Evolutionary conservation across 768 basidiomycete species (phyloP).

Genomic region (Cystofilobasidium capitatum): DNA sequence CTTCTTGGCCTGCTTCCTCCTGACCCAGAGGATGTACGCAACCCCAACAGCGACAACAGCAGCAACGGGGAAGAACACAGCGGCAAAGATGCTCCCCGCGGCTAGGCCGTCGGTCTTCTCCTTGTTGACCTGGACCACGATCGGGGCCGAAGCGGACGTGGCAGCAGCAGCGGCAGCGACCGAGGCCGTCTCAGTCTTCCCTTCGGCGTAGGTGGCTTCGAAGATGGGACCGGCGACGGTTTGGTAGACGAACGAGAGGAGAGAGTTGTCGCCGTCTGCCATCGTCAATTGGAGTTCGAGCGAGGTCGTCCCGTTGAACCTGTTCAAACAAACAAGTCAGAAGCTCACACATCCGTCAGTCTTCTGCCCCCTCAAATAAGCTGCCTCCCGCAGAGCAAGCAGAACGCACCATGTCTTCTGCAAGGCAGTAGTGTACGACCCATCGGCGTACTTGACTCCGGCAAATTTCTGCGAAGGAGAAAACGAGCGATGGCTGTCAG

Average conservation of each 20-base stretch:
- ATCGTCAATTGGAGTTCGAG: slow-evolving; percentile 2
- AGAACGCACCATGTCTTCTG: no score
- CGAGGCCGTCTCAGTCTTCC: no score
- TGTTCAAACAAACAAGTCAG: not conserved
- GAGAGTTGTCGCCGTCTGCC: not conserved
- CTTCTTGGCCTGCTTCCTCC: slow-evolving; percentile 3
- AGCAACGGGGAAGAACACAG: slow-evolving; percentile 6
- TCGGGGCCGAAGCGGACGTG: not conserved
- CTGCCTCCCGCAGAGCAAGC: no score
- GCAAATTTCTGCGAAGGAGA: no score
- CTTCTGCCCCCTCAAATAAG: no score
- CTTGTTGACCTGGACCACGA: not conserved
- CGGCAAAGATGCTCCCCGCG: slow-evolving; percentile 13
- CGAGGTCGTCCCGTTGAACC: not conserved
- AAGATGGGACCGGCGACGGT: not conserved
- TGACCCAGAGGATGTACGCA: not conserved
- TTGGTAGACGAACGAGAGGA: not conserved
- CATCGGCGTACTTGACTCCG: no score
- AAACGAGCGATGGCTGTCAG: no score
- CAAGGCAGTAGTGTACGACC: no score
- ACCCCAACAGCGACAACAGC: not conserved
- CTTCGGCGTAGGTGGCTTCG: not conserved
- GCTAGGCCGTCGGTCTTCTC: not conserved
- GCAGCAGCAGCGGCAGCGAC: slow-evolving; percentile 2
- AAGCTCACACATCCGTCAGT: not conserved